These are phyloP conservation scores for Taphrina pruni DNA, from an alignment of 1,139 yeast genomes.

Conservation along the genomic window DNA sequence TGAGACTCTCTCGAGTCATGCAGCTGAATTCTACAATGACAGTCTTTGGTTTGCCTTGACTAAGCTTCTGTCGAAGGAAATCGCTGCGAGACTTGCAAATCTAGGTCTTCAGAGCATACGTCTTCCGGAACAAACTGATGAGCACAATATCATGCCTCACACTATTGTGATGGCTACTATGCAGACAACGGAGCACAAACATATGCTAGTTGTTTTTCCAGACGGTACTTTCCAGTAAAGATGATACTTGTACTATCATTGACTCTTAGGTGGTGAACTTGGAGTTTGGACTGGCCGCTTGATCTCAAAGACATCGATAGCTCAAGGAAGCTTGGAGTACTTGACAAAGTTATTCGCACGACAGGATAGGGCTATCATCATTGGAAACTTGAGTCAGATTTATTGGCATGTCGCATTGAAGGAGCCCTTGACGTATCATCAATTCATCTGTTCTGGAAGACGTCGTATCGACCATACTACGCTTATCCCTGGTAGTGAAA, in stretches of 20 bases:
- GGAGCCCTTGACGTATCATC: conserved; percentile 12
- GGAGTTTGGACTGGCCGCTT: conserved; percentile 34
- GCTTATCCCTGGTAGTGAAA: conserved; percentile 17
- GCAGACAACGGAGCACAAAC: neutral
- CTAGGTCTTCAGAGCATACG: neutral
- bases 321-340: conserved; percentile 14
- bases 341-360: conserved; percentile 1
- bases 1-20: neutral
- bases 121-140: conserved; percentile 6
- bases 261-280: conserved; percentile 25
- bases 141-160: neutral
- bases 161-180: neutral
- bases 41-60: conserved; percentile 29
- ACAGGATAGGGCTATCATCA: conserved; percentile 12
- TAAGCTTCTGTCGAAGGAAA: neutral
- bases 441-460: conserved; percentile 22
- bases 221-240: conserved; percentile 12
- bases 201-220: conserved; percentile 10
- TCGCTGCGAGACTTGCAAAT: conserved; percentile 3
- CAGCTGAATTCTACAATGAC: conserved; percentile 26
- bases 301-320: conserved; percentile 14
- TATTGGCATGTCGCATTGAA: conserved; percentile 8
- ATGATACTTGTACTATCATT: neutral
- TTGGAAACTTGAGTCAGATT: conserved; percentile 19
- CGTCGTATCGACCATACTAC: conserved; percentile 1